Evolutionary conservation across 306 rosid genomes (phyloP).

Genomic region (Geum urbanum): DNA sequence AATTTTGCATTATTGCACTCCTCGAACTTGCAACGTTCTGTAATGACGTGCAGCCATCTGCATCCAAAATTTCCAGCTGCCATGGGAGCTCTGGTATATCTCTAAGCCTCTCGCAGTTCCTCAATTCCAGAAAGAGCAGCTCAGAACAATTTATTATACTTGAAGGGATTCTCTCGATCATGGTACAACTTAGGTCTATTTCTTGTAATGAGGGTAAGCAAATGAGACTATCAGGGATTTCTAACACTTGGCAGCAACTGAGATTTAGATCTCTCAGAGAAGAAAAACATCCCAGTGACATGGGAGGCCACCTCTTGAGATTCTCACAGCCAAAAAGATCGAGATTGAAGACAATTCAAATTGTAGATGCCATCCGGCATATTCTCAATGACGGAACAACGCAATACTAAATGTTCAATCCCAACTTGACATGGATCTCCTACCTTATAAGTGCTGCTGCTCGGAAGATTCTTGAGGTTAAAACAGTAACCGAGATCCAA

Average conservation of each 20-base stretch:
- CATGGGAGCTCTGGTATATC: conserved; percentile 29
- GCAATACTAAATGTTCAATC: not conserved
- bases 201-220: not conserved
- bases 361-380: not conserved
- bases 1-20: not conserved
- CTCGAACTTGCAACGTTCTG: conserved; percentile 6
- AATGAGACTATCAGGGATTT: not conserved
- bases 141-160: conserved; percentile 10
- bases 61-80: not conserved
- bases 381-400: not conserved
- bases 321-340: not conserved
- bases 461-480: conserved; percentile 6
- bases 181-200: not conserved
- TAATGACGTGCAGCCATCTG: conserved; percentile 16
- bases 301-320: not conserved
- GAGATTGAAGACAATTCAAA: not conserved
- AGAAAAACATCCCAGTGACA: not conserved
- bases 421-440: not conserved
- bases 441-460: not conserved
- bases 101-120: not conserved
- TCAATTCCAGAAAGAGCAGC: not conserved
- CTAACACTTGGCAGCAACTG: not conserved
- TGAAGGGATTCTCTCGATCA: conserved; percentile 6
- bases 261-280: not conserved
- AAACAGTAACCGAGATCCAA: not conserved